Percentiles rank a stretch among this genome's conserved stretches.
Evolutionary conservation across 495 filamentous ascomycete species (phyloP).

Genomic region (Penicillium desertorum): DNA sequence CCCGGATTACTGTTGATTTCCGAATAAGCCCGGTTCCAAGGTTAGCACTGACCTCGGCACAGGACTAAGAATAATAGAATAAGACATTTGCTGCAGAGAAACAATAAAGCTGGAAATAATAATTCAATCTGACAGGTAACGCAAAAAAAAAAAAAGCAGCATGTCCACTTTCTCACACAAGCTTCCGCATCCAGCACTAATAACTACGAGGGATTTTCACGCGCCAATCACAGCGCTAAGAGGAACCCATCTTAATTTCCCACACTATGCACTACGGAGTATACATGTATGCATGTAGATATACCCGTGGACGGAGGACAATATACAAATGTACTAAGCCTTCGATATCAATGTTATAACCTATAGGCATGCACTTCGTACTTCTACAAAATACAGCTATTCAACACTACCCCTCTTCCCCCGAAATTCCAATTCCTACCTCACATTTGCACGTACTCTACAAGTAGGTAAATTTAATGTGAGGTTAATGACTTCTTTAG

Average conservation of each 20-base stretch:
- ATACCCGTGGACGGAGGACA: not conserved
- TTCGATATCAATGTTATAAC: conserved; percentile 6
- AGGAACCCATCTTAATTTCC: conserved; percentile 9
- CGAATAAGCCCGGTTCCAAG: conserved; percentile 1
- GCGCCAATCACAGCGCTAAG: conserved; percentile 19
- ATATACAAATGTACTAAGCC: not conserved
- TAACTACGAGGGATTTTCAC: conserved; percentile 35
- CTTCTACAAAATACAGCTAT: not conserved
- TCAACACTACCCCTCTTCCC: not conserved
- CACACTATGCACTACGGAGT: not conserved
- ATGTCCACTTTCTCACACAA: conserved; percentile 10
- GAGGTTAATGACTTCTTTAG: too few relatives aligned
- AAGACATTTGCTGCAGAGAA: too few relatives aligned
- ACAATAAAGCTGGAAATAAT: not conserved
- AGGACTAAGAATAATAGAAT: not conserved
- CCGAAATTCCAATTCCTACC: not conserved
- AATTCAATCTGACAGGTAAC: not conserved
- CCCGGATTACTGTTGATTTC: conserved; percentile 7
- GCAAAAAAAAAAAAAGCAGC: not conserved
- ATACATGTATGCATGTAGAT: not conserved
- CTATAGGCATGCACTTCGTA: conserved; percentile 5
- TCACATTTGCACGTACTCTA: too few relatives aligned
- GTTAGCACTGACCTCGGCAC: conserved; percentile 7
- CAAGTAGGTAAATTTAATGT: too few relatives aligned
- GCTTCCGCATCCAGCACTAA: conserved; percentile 11